Evolutionary conservation across 352 stramenopile genomes (phyloP), one percentile per base, ranked within the genome.

Genomic region (Peronospora destructor): DNA sequence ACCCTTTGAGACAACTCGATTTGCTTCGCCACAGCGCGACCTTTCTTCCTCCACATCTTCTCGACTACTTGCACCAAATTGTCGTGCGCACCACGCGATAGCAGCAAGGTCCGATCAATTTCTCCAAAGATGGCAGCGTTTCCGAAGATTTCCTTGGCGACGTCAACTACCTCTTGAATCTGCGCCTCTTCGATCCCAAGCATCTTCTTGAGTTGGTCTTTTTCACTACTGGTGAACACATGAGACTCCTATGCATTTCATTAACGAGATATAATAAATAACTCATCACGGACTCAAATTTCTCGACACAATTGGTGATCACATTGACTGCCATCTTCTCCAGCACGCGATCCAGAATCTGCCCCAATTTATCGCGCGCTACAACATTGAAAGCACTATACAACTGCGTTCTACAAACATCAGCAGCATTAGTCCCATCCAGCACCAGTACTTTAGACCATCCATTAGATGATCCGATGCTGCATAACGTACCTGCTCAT

Each of bases 31-130:
- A 59, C 14, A 45, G 45, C 25, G 4, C 25, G 17, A 10, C 74
- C 68, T 53, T 80, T 84, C 60, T 87, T 85, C 35, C 62, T 71
- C 76, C 76, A 87, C 36, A 64, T 47, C 52, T 80, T 76, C 33
- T 84, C 72, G 11, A 85, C 19, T 2, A 57, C 35, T 23, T 43
- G 34, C 12, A 65, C 47, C 16, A 77, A 71, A 4, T 62, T 50
- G 1, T 57, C 34, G 1, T 65, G 39, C 4, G 75, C 53, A 3
- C 62, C 65, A 1, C 36, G 42, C 4, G 42, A 46, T 3, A 47
- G 23, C 19, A 87, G 57, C 9, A 67, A 38, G 12, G 53, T 59
- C 0, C 49, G 33, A 29, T 73, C 60, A 3, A 84, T 48, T 2
- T 68, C 40, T 1, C 57, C 61, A 32, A 87, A 85, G 0, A 53